Evolutionary conservation across 1,139 yeast species (phyloP), one percentile per base, ranked within the genome.

Genomic region (Hansenula lynferdii): DNA sequence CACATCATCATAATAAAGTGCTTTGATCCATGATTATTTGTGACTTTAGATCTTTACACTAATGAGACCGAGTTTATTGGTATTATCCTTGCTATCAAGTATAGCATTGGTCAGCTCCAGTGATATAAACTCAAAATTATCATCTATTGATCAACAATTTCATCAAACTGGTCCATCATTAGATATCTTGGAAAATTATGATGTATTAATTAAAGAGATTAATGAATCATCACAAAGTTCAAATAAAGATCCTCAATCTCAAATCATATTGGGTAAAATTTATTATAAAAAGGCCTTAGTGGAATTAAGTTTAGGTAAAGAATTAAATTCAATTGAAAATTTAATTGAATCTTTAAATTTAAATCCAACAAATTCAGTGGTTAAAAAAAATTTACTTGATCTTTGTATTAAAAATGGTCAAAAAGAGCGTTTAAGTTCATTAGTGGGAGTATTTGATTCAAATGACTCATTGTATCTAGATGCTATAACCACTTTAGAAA

Each of bases 331-430:
- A 0, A 62, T 75, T 10, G 54, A 54, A 3, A 80, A 75, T 52
- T 69, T 78, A 41, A 59, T 64, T 36, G 49, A 47, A 26, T 71
- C 77, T 21, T 55, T 77, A 38, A 49, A 53, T 16, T 53, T 70
- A 28, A 74, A 70, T 7, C 48, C 52, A 26, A 30, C 43, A 0
- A 64, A 68, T 47, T 44, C 48, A 11, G 69, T 72, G 0, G 82
- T 82, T 15, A 62, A 64, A 41, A 54, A 53, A 8, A 69, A 69
- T 42, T 60, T 74, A 36, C 47, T 64, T 11, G 73, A 74, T 4
- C 45, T 77, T 17, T 62, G 70, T 39, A 49, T 76, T 26, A 71
- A 69, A 40, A 60, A 64, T 40, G 82, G 82, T 3, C 66, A 64
- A 28, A 57, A 66, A 33, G 65, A 56, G 0, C 61, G 54, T 26